Evolutionary conservation across 257 asterid species (phyloP).

Genomic region (Voacanga thouarsii): DNA sequence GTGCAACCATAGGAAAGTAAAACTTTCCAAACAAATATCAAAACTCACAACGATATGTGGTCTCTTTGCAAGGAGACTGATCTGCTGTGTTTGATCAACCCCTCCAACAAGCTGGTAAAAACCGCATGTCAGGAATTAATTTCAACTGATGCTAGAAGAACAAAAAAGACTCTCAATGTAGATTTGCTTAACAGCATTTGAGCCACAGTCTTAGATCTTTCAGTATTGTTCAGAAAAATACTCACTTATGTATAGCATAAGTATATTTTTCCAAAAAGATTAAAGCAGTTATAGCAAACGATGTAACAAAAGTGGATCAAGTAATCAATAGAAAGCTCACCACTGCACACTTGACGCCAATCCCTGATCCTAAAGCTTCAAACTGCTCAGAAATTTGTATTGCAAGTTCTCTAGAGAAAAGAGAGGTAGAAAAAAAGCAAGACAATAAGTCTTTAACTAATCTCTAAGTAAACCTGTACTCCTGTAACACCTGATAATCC

Average conservation of each 20-base stretch:
- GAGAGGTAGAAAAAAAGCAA: neutral
- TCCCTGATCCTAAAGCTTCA: conserved; percentile 81
- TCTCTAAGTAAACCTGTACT: neutral
- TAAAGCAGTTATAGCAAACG: neutral
- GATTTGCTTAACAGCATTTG: neutral
- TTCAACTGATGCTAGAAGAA: neutral
- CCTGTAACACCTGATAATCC: neutral
- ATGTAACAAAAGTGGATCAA: neutral
- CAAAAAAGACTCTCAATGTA: neutral
- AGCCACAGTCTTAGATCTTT: neutral
- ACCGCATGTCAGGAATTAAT: conserved; percentile 7
- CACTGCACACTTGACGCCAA: conserved; percentile 76
- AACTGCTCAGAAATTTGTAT: conserved; percentile 86
- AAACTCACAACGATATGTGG: conserved; percentile 83
- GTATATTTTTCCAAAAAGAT: neutral
- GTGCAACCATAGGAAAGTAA: neutral
- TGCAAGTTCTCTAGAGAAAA: conserved; percentile 62
- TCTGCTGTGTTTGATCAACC: conserved; percentile 68
- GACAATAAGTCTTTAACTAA: neutral
- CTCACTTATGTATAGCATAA: neutral
- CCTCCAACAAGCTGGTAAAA: conserved; percentile 87
- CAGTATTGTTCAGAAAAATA: neutral
- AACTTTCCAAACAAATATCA: neutral
- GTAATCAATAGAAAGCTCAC: conserved; percentile 25
- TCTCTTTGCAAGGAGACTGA: conserved; percentile 70